Evolutionary conservation across 2,329 filamentous ascomycete species (phyloP).

Genomic region (Diaporthe amygdali): DNA sequence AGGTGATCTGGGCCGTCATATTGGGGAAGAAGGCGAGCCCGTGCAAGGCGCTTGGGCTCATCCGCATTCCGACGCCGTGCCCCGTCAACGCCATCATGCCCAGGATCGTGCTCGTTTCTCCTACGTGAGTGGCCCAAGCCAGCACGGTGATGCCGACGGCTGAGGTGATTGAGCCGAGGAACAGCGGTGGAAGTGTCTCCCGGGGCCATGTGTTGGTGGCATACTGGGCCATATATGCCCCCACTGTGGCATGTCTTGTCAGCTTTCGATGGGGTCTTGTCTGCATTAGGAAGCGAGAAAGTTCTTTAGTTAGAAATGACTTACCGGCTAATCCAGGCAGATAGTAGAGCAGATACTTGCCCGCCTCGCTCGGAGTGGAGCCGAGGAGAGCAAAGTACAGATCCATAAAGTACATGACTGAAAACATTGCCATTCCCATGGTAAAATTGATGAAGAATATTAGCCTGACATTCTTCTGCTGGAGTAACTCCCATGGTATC

Average conservation of each 20-base stretch:
- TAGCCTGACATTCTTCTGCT: conserved; percentile 62
- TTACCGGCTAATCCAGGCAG: conserved; percentile 61
- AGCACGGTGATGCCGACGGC: conserved; percentile 63
- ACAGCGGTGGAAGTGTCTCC: conserved; percentile 64
- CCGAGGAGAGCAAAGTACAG: not conserved
- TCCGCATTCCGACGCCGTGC: conserved; percentile 64
- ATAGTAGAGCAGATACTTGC: conserved; percentile 63
- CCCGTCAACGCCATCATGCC: conserved; percentile 71
- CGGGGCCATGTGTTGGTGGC: conserved; percentile 66
- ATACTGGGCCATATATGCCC: conserved; percentile 62
- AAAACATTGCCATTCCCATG: conserved; percentile 60
- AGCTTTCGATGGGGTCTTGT: too few species aligned
- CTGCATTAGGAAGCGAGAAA: not conserved
- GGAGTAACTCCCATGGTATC: conserved; percentile 66
- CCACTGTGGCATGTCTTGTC: conserved; percentile 50
- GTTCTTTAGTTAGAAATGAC: not conserved
- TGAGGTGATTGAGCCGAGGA: conserved; percentile 61
- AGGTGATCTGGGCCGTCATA: conserved; percentile 62
- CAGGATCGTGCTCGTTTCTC: conserved; percentile 57
- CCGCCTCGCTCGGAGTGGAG: not conserved
- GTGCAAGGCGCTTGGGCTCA: conserved; percentile 60
- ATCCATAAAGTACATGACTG: conserved; percentile 35
- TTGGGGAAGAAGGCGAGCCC: conserved; percentile 65
- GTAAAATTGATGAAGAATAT: conserved; percentile 66
- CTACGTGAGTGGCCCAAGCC: conserved; percentile 59